phyloP scores from a whole-genome alignment of 495 filamentous ascomycete species.

The Penicillium fimorum region DNA sequence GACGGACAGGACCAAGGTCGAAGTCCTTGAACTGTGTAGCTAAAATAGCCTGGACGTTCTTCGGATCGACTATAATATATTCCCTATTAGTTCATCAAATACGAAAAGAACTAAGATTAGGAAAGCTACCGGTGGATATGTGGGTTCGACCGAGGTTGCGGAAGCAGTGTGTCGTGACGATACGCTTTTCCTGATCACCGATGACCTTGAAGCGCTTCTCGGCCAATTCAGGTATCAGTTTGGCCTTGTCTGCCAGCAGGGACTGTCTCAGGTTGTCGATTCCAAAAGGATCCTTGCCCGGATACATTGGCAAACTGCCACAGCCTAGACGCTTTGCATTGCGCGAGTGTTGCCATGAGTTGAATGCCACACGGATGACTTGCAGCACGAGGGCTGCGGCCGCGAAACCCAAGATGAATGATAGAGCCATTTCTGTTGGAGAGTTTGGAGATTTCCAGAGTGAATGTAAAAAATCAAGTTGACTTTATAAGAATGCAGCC shows the following conservation, averaged over 20 bases:
- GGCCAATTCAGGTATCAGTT: constrained; percentile 24
- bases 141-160: constrained; percentile 30
- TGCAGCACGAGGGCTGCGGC: constrained; percentile 30
- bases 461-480: background rate
- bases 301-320: constrained; percentile 29
- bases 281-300: constrained; percentile 32
- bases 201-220: constrained; percentile 24
- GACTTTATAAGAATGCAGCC: constrained; percentile 1
- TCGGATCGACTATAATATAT: constrained; percentile 35
- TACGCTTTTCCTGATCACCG: constrained; percentile 28
- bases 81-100: too few relatives aligned
- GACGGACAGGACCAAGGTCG: constrained; percentile 38
- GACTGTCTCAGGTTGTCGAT: constrained; percentile 28
- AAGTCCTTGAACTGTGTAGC: constrained; percentile 57
- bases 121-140: constrained; percentile 32
- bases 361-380: constrained; percentile 24
- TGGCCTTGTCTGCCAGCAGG: constrained; percentile 31
- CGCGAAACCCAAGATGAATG: constrained; percentile 27
- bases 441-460: background rate
- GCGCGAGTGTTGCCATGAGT: constrained; percentile 29
- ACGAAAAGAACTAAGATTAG: too few relatives aligned
- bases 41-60: constrained; percentile 54
- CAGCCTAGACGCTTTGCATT: constrained; percentile 32
- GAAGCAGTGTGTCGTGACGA: constrained; percentile 28
- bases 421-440: constrained; percentile 14